Conservation (phyloP, 1,284 basidiomycete species). For the Malassezia slooffiae region DNA sequence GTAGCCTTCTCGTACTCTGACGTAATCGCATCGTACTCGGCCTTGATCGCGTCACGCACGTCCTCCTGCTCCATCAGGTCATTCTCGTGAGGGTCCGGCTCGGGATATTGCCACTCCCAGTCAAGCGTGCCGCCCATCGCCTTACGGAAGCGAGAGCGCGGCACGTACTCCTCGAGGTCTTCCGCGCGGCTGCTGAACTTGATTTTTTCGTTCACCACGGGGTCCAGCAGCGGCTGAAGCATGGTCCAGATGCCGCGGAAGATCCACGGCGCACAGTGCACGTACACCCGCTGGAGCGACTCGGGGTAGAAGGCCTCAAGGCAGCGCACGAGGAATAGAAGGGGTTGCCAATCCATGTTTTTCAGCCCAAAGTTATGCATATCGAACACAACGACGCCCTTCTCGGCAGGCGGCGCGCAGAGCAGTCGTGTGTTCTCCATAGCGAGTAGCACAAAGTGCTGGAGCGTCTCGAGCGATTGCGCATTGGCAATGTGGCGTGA, state of each 20-base stretch:
- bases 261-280: conserved; percentile 45
- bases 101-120: conserved; percentile 46
- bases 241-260: conserved; percentile 46
- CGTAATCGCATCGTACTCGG: conserved; percentile 33
- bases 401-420: conserved; percentile 41
- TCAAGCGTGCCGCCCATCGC: conserved; percentile 46
- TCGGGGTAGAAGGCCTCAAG: conserved; percentile 46
- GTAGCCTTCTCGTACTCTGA: conserved; percentile 36
- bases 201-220: conserved; percentile 45
- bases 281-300: conserved; percentile 45
- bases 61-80: conserved; percentile 38
- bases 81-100: conserved; percentile 42
- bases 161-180: conserved; percentile 38
- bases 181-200: conserved; percentile 40
- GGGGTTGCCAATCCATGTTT: conserved; percentile 47
- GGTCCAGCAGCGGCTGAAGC: conserved; percentile 44
- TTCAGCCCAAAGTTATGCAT: conserved; percentile 45
- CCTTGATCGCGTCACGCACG: conserved; percentile 30
- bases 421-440: conserved; percentile 41
- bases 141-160: conserved; percentile 34
- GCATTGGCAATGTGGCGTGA: conserved; percentile 44
- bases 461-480: conserved; percentile 43
- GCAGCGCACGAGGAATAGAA: conserved; percentile 45
- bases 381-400: conserved; percentile 43
- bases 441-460: conserved; percentile 43